Percentiles rank a stretch among this genome's conserved stretches.
These are phyloP conservation scores for Mrakia hoshinonis DNA, from an alignment of 768 basidiomycete species.

Conservation along the genomic window DNA sequence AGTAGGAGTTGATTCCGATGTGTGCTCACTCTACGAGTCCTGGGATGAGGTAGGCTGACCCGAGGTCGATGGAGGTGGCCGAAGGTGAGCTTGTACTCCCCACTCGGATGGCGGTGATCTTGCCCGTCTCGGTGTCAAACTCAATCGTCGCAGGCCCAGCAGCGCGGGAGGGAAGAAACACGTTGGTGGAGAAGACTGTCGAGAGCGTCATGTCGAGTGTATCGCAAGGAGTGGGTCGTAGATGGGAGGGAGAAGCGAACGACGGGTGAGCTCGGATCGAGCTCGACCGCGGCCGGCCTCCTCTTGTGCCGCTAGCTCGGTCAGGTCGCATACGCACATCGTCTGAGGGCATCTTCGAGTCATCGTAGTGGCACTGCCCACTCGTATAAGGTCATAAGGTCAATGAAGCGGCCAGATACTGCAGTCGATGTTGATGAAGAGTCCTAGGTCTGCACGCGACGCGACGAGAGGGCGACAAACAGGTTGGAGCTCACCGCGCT, in stretches of 20 bases:
- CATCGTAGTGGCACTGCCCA: no score
- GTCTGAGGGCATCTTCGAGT: no score
- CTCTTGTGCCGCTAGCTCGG: neutral
- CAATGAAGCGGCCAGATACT: no score
- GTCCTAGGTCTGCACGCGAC: no score
- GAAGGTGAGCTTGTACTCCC: slow-evolving; percentile 37
- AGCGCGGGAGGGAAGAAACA: slow-evolving; percentile 27
- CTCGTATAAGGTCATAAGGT: no score
- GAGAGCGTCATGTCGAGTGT: neutral
- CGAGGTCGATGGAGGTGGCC: slow-evolving; percentile 41
- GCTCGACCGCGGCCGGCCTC: neutral
- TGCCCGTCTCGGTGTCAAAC: slow-evolving; percentile 52
- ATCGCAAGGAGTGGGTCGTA: neutral
- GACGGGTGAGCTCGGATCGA: neutral
- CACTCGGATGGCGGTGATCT: slow-evolving; percentile 50
- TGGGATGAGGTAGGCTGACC: slow-evolving; percentile 53
- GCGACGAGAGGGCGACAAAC: no score
- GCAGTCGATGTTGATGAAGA: no score
- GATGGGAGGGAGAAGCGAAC: neutral
- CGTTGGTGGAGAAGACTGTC: slow-evolving; percentile 16
- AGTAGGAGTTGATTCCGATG: neutral
- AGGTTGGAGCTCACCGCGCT: no score
- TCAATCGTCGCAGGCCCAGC: slow-evolving; percentile 61
- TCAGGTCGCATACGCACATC: no score
- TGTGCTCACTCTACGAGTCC: slow-evolving; percentile 67